Percentiles rank a stretch among this genome's conserved stretches.
These are phyloP conservation scores for Catenaria anguillulae DNA, from an alignment of 371 early-diverging fungal species.

Conservation along the genomic window DNA sequence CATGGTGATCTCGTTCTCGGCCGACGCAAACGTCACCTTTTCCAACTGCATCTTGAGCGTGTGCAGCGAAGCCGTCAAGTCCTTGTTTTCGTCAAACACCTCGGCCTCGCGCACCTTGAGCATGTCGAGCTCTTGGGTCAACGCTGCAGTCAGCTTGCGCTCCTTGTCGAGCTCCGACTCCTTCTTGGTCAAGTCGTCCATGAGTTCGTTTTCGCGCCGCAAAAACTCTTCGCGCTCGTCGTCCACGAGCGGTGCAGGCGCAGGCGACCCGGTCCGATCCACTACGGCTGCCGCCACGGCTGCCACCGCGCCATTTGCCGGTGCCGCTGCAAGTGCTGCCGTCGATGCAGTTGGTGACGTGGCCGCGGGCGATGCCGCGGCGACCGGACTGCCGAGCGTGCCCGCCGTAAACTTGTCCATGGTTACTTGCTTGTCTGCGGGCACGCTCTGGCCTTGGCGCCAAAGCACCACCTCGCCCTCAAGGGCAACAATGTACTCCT, in stretches of 20 bases:
- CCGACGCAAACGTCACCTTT: conserved; percentile 24
- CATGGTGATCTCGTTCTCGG: conserved; percentile 30
- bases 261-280: conserved; percentile 12
- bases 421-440: conserved; percentile 66
- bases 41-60: conserved; percentile 28
- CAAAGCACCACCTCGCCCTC: background rate
- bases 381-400: conserved; percentile 39
- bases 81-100: conserved; percentile 34
- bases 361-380: background rate
- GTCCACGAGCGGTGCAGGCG: conserved; percentile 52
- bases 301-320: conserved; percentile 10
- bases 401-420: conserved; percentile 77
- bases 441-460: conserved; percentile 48
- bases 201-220: conserved; percentile 83
- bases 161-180: conserved; percentile 39
- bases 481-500: conserved; percentile 1
- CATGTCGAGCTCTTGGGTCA: conserved; percentile 16
- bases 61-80: conserved; percentile 21
- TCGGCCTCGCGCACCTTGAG: conserved; percentile 33
- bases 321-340: background rate
- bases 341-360: too few relatives aligned
- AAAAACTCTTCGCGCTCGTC: conserved; percentile 89
- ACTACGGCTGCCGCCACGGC: conserved; percentile 44
- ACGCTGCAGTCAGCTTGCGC: background rate
- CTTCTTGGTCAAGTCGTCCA: conserved; percentile 77